These are phyloP conservation scores for Zelopaecilomyces penicillatus DNA, from an alignment of 2,329 filamentous ascomycete genomes.

Conservation along the genomic window DNA sequence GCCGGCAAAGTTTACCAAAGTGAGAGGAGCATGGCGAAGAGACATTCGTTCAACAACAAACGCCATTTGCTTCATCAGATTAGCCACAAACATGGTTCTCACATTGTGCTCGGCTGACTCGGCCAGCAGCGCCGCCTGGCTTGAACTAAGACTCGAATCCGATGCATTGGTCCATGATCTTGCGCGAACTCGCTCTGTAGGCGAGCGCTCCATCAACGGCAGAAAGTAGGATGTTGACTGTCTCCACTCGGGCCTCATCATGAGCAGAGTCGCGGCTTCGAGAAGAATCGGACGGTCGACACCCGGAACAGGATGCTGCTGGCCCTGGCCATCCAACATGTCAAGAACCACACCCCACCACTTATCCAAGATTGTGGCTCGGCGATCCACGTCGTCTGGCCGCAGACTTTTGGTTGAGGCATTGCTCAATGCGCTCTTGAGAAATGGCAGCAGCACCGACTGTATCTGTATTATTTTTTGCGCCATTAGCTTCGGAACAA, in stretches of 20 bases:
- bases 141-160: constrained; percentile 58
- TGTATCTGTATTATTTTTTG: constrained; percentile 71
- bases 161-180: constrained; percentile 43
- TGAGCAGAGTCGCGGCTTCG: constrained; percentile 70
- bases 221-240: constrained; percentile 60
- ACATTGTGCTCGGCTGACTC: constrained; percentile 81
- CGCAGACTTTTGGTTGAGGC: constrained; percentile 54
- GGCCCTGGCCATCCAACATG: constrained; percentile 61
- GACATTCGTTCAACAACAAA: constrained; percentile 89
- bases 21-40: constrained; percentile 55
- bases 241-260: constrained; percentile 85
- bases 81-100: constrained; percentile 75
- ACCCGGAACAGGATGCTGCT: constrained; percentile 62
- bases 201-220: constrained; percentile 49
- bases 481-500: constrained; percentile 62
- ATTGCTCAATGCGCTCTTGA: constrained; percentile 61
- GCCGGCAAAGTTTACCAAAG: constrained; percentile 75
- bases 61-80: constrained; percentile 72
- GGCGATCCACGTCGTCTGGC: constrained; percentile 75
- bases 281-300: constrained; percentile 76
- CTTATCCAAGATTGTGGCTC: constrained; percentile 72
- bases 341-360: constrained; percentile 85
- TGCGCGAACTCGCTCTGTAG: constrained; percentile 35
- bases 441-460: constrained; percentile 63
- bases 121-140: constrained; percentile 44